These are phyloP conservation scores for Rhynchospora tenuis DNA, from an alignment of 176 grass and related monocot species.

Conservation along the genomic window DNA sequence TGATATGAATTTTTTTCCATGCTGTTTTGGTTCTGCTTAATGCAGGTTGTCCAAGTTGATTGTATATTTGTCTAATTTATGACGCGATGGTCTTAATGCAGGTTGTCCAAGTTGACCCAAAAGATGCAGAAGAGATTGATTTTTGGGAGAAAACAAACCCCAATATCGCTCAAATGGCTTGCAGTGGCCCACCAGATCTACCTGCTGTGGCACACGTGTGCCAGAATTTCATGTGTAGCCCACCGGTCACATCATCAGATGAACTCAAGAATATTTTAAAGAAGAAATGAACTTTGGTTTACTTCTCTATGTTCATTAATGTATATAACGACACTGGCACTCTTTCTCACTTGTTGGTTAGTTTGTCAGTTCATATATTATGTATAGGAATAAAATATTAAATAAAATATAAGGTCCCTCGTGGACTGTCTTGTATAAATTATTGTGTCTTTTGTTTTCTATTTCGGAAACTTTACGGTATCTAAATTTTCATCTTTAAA, in stretches of 20 bases:
- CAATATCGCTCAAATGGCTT: conserved; percentile 48
- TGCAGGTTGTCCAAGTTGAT: conserved; percentile 69
- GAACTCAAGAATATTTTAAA: conserved; percentile 43
- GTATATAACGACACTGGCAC: neutral
- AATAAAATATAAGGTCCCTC: neutral
- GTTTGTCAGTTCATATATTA: neutral
- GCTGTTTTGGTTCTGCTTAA: neutral
- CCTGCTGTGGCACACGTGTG: conserved; percentile 38
- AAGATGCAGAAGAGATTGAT: conserved; percentile 44
- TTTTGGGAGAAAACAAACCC: conserved; percentile 63
- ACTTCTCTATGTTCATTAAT: neutral
- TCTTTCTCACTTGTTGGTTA: neutral
- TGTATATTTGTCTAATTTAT: neutral
- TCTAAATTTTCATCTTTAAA: neutral
- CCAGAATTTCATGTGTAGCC: conserved; percentile 76
- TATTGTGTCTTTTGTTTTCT: neutral
- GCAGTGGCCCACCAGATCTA: conserved; percentile 18
- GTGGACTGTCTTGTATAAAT: neutral
- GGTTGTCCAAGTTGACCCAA: conserved; percentile 67
- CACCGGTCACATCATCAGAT: conserved; percentile 44
- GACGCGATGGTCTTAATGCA: conserved; percentile 13
- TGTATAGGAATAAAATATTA: neutral
- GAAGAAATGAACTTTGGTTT: conserved; percentile 14
- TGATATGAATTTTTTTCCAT: neutral
- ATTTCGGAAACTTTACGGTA: neutral